Conservation (phyloP, 75 land plant genomes). For the Chamaecyparis obtusa region DNA sequence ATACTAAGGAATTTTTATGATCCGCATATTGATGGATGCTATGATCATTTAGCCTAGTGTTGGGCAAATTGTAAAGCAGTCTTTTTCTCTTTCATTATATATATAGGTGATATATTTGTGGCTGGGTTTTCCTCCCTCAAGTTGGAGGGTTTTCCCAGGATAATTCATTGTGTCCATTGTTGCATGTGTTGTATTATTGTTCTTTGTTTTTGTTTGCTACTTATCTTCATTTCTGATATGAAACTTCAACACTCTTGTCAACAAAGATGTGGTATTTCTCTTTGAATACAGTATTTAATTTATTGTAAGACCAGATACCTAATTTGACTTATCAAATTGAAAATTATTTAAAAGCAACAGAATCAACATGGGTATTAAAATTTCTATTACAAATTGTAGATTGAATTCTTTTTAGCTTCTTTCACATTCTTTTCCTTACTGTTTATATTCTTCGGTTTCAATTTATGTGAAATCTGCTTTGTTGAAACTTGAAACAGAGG, state of each 20-base stretch:
- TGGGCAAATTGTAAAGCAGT: too few relatives aligned
- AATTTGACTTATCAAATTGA: not conserved
- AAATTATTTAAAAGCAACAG: not conserved
- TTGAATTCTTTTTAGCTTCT: not conserved
- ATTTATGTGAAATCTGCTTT: not conserved
- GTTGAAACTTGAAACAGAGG: constrained; percentile 44
- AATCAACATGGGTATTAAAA: not conserved
- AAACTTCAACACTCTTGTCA: not conserved
- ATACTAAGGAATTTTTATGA: too few relatives aligned
- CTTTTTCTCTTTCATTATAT: too few relatives aligned
- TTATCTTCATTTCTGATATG: too few relatives aligned
- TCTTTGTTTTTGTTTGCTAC: too few relatives aligned
- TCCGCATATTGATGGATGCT: too few relatives aligned
- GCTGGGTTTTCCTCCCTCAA: too few relatives aligned
- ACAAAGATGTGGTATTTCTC: not conserved
- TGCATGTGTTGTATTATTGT: too few relatives aligned
- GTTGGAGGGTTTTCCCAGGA: too few relatives aligned
- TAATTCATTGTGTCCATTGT: too few relatives aligned
- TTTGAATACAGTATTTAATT: not conserved
- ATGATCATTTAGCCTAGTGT: too few relatives aligned
- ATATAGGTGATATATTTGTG: too few relatives aligned
- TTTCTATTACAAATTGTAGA: not conserved
- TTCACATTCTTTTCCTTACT: not conserved
- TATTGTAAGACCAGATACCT: not conserved
- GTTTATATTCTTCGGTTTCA: not conserved